phyloP scores from a whole-genome alignment of 805 yeast species.

The Nakazawaea wickerhamii region DNA sequence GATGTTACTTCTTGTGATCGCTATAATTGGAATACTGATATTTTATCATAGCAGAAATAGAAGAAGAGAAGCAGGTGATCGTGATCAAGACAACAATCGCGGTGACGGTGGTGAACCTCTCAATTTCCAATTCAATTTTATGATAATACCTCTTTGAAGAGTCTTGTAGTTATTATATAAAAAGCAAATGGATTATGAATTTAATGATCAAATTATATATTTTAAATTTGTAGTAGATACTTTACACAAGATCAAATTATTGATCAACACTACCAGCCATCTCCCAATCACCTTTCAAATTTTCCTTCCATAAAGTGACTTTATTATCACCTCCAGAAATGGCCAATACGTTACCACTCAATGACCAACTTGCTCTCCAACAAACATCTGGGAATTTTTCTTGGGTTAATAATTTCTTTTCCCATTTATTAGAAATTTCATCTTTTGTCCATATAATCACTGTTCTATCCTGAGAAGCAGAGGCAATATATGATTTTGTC shows the following conservation, averaged over 20 bases:
- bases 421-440: slow-evolving; percentile 58
- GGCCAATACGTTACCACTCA: slow-evolving; percentile 92
- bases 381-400: slow-evolving; percentile 94
- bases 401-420: slow-evolving; percentile 63
- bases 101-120: slow-evolving; percentile 2
- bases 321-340: slow-evolving; percentile 95
- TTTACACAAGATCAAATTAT: slow-evolving; percentile 26
- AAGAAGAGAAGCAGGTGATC: slow-evolving; percentile 11
- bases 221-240: too few species aligned
- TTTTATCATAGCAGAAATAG: slow-evolving; percentile 19
- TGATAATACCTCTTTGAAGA: slow-evolving; percentile 21
- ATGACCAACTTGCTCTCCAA: slow-evolving; percentile 98
- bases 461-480: slow-evolving; percentile 94
- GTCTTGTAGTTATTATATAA: background rate
- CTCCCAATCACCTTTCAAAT: slow-evolving; percentile 90
- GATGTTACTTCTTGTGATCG: slow-evolving; percentile 16
- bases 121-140: slow-evolving; percentile 23
- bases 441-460: slow-evolving; percentile 95
- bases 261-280: slow-evolving; percentile 95
- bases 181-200: background rate
- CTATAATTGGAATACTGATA: slow-evolving; percentile 14
- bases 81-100: slow-evolving; percentile 3
- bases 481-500: slow-evolving; percentile 83
- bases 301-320: slow-evolving; percentile 95
- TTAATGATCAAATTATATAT: too few species aligned